These are phyloP conservation scores for Phytophthora idaei DNA, from an alignment of 352 stramenopile genomes.

Conservation along the genomic window DNA sequence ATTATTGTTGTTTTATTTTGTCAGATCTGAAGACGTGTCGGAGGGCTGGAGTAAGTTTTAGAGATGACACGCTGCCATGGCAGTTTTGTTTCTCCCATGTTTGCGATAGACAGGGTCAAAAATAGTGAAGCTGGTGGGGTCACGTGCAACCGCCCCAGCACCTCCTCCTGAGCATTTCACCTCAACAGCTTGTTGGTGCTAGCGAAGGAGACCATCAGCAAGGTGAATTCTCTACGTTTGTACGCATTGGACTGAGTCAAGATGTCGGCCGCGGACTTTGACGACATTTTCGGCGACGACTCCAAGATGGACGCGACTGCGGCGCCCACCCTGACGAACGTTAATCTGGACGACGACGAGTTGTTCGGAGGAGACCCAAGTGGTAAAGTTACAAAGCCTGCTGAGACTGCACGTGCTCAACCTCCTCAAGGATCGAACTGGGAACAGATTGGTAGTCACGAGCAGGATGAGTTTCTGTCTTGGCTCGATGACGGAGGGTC, in stretches of 20 bases:
- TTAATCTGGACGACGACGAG: slow-evolving; percentile 57
- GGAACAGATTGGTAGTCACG: slow-evolving; percentile 36
- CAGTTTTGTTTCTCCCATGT: slow-evolving; percentile 10
- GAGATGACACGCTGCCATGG: background rate
- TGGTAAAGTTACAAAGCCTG: slow-evolving; percentile 21
- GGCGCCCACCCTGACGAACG: slow-evolving; percentile 44
- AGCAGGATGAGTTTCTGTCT: slow-evolving; percentile 78
- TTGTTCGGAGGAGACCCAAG: slow-evolving; percentile 26
- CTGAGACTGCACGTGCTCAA: slow-evolving; percentile 3
- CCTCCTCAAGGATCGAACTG: slow-evolving; percentile 29
- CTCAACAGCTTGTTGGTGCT: background rate
- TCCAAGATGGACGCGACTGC: slow-evolving; percentile 65
- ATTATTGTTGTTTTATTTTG: background rate
- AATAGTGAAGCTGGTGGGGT: slow-evolving; percentile 13
- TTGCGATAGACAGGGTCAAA: slow-evolving; percentile 12
- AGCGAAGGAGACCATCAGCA: background rate
- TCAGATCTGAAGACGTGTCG: background rate
- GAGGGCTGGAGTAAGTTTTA: too few relatives aligned
- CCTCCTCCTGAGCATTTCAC: background rate
- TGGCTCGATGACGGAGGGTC: slow-evolving; percentile 71
- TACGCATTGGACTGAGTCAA: background rate
- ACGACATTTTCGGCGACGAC: slow-evolving; percentile 87
- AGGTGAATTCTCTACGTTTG: background rate
- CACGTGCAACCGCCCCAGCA: slow-evolving; percentile 17
- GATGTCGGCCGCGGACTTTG: slow-evolving; percentile 61